Evolutionary conservation across 331 rosid genomes (phyloP).

Genomic region (Quercus tomentella): DNA sequence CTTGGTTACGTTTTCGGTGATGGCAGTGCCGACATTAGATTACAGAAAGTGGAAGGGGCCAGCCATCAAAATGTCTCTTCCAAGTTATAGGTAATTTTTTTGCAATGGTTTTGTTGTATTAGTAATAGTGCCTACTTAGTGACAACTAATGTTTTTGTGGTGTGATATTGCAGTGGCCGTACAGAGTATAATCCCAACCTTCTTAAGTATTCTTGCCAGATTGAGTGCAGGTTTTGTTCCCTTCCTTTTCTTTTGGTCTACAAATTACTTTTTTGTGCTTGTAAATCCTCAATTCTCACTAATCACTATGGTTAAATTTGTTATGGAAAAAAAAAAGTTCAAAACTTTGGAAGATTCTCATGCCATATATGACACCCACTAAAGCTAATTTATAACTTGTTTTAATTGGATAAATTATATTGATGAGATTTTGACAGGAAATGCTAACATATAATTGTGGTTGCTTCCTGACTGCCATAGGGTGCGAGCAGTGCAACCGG

Average conservation of each 20-base stretch:
- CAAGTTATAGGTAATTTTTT: constrained; percentile 79
- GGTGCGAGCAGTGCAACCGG: constrained; percentile 69
- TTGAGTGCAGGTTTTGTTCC: constrained; percentile 61
- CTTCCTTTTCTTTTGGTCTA: background rate
- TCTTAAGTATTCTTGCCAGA: constrained; percentile 84
- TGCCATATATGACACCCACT: background rate
- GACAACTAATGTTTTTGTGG: constrained; percentile 9
- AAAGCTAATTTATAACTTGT: background rate
- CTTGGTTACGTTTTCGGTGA: constrained; percentile 28
- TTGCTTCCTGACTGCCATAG: constrained; percentile 26
- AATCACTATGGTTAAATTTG: too few relatives aligned
- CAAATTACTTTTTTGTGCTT: background rate
- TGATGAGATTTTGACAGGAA: background rate
- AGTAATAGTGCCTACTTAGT: background rate
- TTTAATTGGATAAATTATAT: background rate
- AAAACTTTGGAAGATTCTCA: background rate
- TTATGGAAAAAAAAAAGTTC: too few relatives aligned
- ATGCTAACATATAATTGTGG: background rate
- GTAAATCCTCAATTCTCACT: background rate
- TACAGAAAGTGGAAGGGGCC: constrained; percentile 67
- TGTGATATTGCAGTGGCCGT: constrained; percentile 55
- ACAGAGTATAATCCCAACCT: constrained; percentile 59
- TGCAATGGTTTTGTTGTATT: background rate
- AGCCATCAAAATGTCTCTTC: constrained; percentile 69
- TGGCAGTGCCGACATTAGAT: constrained; percentile 44